Conservation (phyloP, 805 yeast genomes). For the Saccharomycopsis lassenensis region DNA sequence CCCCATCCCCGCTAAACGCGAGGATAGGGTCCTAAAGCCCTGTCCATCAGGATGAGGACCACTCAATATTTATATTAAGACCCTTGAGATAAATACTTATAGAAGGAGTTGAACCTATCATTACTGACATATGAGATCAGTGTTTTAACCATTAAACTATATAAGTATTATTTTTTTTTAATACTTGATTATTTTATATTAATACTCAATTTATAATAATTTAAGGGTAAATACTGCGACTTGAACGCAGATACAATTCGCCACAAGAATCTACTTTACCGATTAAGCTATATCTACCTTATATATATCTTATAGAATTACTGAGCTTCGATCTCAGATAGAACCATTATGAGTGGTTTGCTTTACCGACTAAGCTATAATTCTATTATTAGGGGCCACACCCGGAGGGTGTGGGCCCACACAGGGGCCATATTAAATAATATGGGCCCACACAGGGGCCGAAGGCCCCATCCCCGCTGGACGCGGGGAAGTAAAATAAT, state of each 20-base stretch:
- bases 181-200: too few species aligned
- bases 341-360: constrained; percentile 19
- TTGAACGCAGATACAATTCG: constrained; percentile 16
- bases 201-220: background rate
- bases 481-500: too few species aligned
- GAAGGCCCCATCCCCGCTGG: too few species aligned
- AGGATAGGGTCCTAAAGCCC: too few species aligned
- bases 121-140: constrained; percentile 16
- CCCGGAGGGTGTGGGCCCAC: too few species aligned
- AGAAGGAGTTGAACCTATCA: constrained; percentile 15
- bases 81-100: constrained; percentile 2
- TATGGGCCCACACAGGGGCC: too few species aligned
- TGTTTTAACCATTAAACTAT: constrained; percentile 17
- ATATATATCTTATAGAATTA: constrained; percentile 9
- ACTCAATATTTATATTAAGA: background rate
- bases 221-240: constrained; percentile 16
- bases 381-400: constrained; percentile 6
- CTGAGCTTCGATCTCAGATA: constrained; percentile 20
- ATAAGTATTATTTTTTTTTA: constrained; percentile 4
- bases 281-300: constrained; percentile 15
- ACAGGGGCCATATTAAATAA: too few species aligned
- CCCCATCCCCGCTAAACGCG: too few species aligned
- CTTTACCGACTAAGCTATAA: constrained; percentile 21
- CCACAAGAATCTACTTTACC: constrained; percentile 16
- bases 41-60: background rate